Conservation (phyloP, 805 yeast genomes). For the Geotrichum ghanense region DNA sequence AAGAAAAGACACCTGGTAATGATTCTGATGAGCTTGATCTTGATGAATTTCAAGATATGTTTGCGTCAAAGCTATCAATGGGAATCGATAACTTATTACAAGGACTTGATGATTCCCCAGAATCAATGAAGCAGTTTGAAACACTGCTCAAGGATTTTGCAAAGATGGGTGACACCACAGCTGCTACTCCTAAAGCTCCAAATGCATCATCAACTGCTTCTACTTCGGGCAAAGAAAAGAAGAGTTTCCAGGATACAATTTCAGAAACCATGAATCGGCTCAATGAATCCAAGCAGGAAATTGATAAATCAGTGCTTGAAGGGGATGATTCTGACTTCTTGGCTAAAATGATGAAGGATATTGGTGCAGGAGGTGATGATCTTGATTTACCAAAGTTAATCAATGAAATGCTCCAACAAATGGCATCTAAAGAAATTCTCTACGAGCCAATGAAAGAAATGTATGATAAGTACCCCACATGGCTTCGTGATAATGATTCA, state of each 20-base stretch:
- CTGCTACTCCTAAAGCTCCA: slow-evolving; percentile 8
- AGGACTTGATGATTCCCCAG: slow-evolving; percentile 42
- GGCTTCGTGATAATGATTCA: slow-evolving; percentile 46
- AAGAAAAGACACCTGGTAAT: slow-evolving; percentile 9
- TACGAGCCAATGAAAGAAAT: slow-evolving; percentile 84
- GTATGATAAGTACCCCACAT: slow-evolving; percentile 57
- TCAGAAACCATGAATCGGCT: slow-evolving; percentile 70
- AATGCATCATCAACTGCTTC: slow-evolving; percentile 5
- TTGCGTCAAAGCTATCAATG: slow-evolving; percentile 28
- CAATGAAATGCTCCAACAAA: slow-evolving; percentile 65
- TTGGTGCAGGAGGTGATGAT: slow-evolving; percentile 33
- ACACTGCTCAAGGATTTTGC: slow-evolving; percentile 27
- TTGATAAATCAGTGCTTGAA: slow-evolving; percentile 43
- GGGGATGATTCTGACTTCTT: slow-evolving; percentile 37
- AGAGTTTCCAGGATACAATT: slow-evolving; percentile 56
- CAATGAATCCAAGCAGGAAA: slow-evolving; percentile 60
- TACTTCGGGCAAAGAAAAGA: slow-evolving; percentile 5
- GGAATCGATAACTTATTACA: slow-evolving; percentile 34
- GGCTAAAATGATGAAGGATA: slow-evolving; percentile 54
- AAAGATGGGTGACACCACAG: slow-evolving; percentile 10
- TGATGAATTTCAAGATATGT: slow-evolving; percentile 22
- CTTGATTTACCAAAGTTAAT: slow-evolving; percentile 55
- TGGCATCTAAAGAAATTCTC: slow-evolving; percentile 73
- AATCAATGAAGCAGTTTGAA: slow-evolving; percentile 40
- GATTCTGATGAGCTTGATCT: slow-evolving; percentile 8